These are phyloP conservation scores for Venturia asperata DNA, from an alignment of 2,329 filamentous ascomycete genomes.

Conservation along the genomic window DNA sequence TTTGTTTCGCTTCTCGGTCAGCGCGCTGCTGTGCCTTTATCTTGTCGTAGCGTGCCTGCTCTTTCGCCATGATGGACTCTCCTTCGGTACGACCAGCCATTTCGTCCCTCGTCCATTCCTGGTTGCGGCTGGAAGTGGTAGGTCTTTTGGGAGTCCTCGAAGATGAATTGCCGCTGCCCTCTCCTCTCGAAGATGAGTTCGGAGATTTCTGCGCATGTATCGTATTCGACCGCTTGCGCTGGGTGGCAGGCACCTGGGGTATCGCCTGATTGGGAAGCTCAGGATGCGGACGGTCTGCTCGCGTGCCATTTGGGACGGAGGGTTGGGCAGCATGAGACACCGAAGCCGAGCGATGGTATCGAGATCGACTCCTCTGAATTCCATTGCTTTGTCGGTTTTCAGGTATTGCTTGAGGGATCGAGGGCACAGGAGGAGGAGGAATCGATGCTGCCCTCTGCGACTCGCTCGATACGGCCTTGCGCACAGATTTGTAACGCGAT, in stretches of 20 bases:
- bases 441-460: constrained; percentile 23
- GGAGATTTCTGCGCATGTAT: background rate
- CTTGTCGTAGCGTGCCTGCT: constrained; percentile 11
- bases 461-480: constrained; percentile 36
- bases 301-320: constrained; percentile 5
- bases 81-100: background rate
- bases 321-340: constrained; percentile 26
- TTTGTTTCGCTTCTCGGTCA: constrained; percentile 6
- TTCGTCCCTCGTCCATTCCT: background rate
- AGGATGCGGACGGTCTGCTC: background rate
- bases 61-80: constrained; percentile 11
- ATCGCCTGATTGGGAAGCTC: background rate
- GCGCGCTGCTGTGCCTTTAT: constrained; percentile 19
- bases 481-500: constrained; percentile 47
- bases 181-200: background rate
- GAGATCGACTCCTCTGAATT: constrained; percentile 32
- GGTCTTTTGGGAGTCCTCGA: background rate
- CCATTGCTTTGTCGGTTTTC: constrained; percentile 11
- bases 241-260: background rate
- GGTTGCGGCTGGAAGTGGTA: constrained; percentile 1
- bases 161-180: background rate
- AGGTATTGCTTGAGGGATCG: constrained; percentile 10
- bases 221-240: background rate
- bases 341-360: constrained; percentile 32
- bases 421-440: constrained; percentile 20